Percentiles rank a stretch among this genome's conserved stretches.
These are phyloP conservation scores for Tylopilus subfusipes DNA, from an alignment of 768 basidiomycete species.

Conservation along the genomic window DNA sequence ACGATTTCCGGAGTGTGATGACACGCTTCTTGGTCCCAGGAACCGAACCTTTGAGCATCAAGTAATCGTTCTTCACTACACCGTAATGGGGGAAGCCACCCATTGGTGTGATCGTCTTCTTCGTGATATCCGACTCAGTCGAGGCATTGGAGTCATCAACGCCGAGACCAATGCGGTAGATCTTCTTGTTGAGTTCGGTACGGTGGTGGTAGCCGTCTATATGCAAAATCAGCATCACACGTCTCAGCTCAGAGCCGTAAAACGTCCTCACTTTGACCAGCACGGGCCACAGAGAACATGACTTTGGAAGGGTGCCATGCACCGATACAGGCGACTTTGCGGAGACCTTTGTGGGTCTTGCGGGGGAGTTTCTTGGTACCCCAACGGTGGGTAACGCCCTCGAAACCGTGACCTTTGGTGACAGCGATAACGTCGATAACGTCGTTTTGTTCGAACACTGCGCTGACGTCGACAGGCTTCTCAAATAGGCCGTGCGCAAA, in stretches of 20 bases:
- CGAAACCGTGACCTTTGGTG: slow-evolving; percentile 99
- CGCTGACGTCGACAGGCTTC: slow-evolving; percentile 84
- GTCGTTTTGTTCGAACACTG: slow-evolving; percentile 96
- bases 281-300: slow-evolving; percentile 99
- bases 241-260: background rate
- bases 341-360: slow-evolving; percentile 99
- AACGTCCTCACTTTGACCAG: slow-evolving; percentile 87
- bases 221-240: slow-evolving; percentile 5
- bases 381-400: slow-evolving; percentile 99
- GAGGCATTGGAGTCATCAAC: slow-evolving; percentile 79
- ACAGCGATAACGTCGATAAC: slow-evolving; percentile 96
- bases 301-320: slow-evolving; percentile 99
- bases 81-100: slow-evolving; percentile 99
- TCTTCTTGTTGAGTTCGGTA: slow-evolving; percentile 98
- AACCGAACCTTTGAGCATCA: slow-evolving; percentile 94
- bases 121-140: slow-evolving; percentile 91
- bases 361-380: slow-evolving; percentile 98
- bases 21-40: slow-evolving; percentile 98
- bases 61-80: slow-evolving; percentile 97
- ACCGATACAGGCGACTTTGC: slow-evolving; percentile 99
- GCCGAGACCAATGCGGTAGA: slow-evolving; percentile 90
- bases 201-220: slow-evolving; percentile 96
- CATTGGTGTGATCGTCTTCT: slow-evolving; percentile 93
- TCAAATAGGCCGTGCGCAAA: slow-evolving; percentile 93
- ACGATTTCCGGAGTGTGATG: slow-evolving; percentile 93